Percentiles rank a stretch among this genome's conserved stretches.
phyloP scores from a whole-genome alignment of 768 basidiomycete genomes.

The Mrakia gelida region DNA sequence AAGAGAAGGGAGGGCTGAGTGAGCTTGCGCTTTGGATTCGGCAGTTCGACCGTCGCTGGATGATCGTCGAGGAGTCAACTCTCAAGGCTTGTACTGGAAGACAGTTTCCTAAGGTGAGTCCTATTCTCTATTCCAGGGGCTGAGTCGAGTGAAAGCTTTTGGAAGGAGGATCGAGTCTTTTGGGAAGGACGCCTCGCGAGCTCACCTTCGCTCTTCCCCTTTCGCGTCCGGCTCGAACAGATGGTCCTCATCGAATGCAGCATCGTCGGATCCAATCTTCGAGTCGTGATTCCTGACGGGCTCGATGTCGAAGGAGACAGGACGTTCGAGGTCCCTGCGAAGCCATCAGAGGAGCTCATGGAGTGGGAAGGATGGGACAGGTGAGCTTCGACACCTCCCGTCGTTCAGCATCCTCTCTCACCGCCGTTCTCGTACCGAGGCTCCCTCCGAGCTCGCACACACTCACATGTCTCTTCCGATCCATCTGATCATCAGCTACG shows the following conservation, averaged over 20 bases:
- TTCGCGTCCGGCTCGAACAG: neutral
- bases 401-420: neutral
- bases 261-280: neutral
- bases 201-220: neutral
- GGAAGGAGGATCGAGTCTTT: neutral
- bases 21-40: too few relatives aligned
- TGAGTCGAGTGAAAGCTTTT: neutral
- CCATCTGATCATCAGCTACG: neutral
- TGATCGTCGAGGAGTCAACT: constrained; percentile 20
- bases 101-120: constrained; percentile 16
- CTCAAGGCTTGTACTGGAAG: constrained; percentile 26
- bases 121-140: too few relatives aligned
- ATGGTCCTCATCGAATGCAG: constrained; percentile 26
- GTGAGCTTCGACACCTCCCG: neutral
- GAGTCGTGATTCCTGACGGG: neutral
- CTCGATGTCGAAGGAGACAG: too few relatives aligned
- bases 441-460: too few relatives aligned
- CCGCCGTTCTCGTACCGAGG: neutral
- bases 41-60: constrained; percentile 30
- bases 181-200: neutral
- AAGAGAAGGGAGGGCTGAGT: neutral
- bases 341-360: neutral
- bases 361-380: neutral
- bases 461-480: neutral
- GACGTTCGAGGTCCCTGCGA: neutral